Percentiles rank a stretch among this genome's conserved stretches.
Conservation (phyloP, 805 yeast genomes). For the Pichia insulana region DNA sequence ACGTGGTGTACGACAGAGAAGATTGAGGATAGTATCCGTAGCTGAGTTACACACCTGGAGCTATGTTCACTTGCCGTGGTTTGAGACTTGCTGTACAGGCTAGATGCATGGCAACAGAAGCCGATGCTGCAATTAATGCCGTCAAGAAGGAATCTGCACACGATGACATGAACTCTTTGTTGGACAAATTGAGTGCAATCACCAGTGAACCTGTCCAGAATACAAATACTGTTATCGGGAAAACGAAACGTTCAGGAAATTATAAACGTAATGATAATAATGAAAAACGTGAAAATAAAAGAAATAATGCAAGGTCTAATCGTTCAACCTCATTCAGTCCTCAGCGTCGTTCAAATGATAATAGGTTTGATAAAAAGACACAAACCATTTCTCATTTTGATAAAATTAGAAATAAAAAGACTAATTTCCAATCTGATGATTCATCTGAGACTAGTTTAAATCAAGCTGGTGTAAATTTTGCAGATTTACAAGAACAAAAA, state of each 20-base stretch:
- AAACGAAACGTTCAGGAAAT: not conserved
- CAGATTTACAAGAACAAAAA: constrained; percentile 6
- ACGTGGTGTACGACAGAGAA: too few species aligned
- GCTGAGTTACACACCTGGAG: too few species aligned
- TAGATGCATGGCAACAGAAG: not conserved
- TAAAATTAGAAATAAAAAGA: constrained; percentile 9
- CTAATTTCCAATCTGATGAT: not conserved
- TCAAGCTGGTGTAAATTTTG: constrained; percentile 10
- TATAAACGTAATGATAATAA: not conserved
- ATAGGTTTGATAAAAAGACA: not conserved
- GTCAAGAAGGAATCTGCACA: not conserved
- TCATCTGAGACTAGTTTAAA: constrained; percentile 2
- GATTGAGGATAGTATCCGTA: too few species aligned
- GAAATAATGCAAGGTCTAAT: not conserved
- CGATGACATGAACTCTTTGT: constrained; percentile 2
- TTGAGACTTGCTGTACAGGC: not conserved
- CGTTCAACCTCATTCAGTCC: not conserved
- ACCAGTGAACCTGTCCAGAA: not conserved
- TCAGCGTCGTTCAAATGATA: not conserved
- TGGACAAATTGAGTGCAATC: constrained; percentile 3
- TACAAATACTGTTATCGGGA: not conserved
- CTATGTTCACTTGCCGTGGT: not conserved
- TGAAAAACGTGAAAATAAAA: not conserved
- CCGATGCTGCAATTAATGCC: not conserved
- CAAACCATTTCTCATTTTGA: constrained; percentile 14